Evolutionary conservation across 1,139 yeast genomes (phyloP).

Genomic region (Waltiozyma sp.): DNA sequence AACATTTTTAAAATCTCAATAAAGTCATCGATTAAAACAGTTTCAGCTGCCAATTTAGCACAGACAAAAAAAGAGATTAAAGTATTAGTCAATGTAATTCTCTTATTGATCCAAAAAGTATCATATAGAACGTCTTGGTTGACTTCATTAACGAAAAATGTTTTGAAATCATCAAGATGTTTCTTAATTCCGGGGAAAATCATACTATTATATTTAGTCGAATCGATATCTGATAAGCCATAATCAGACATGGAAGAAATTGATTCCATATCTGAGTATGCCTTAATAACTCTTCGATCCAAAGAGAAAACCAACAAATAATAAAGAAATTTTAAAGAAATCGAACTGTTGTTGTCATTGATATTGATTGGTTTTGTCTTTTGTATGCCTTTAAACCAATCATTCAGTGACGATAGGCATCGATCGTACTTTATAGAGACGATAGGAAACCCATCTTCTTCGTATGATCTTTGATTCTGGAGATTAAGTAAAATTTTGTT

Average conservation of each 20-base stretch:
- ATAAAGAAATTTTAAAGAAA: not conserved
- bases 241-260: not conserved
- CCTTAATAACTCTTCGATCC: not conserved
- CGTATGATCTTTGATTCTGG: not conserved
- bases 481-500: not conserved
- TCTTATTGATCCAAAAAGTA: not conserved
- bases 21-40: not conserved
- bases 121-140: slow-evolving; percentile 1
- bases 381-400: not conserved
- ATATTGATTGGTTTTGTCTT: too few species aligned
- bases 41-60: slow-evolving; percentile 1
- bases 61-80: not conserved
- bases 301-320: not conserved
- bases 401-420: not conserved
- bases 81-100: not conserved
- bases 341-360: not conserved
- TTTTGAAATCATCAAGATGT: not conserved
- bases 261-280: not conserved
- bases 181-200: not conserved
- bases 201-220: not conserved
- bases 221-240: not conserved
- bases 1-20: not conserved
- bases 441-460: not conserved
- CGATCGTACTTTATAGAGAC: not conserved
- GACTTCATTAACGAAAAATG: not conserved